Evolutionary conservation across 1,139 yeast species (phyloP).

Genomic region (Candida sanyaensis): DNA sequence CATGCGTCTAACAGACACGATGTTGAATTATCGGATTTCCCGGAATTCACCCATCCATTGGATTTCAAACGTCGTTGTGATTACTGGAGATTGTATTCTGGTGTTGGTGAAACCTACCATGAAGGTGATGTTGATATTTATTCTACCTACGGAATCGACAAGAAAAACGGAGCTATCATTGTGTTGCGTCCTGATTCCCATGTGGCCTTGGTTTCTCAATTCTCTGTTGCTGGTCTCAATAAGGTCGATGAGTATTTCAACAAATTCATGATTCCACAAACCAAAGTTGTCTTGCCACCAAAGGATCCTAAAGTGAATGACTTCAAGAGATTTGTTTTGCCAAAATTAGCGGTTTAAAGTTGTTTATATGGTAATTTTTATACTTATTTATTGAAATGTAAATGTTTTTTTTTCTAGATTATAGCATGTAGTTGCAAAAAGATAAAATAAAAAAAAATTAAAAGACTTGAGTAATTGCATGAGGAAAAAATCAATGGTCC

Average conservation of each 20-base stretch:
- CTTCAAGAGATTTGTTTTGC: slow-evolving; percentile 12
- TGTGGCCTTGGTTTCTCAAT: slow-evolving; percentile 23
- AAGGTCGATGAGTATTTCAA: slow-evolving; percentile 22
- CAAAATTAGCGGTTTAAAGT: slow-evolving; percentile 14
- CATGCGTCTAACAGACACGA: slow-evolving; percentile 21
- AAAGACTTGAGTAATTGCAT: background rate
- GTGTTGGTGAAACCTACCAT: slow-evolving; percentile 18
- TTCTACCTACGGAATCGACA: slow-evolving; percentile 25
- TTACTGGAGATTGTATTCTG: slow-evolving; percentile 30
- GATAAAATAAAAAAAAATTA: no score
- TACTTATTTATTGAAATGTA: no score
- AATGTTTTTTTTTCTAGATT: no score
- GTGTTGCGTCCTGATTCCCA: slow-evolving; percentile 36
- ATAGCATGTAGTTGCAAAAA: background rate
- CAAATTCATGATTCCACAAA: slow-evolving; percentile 21
- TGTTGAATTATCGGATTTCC: slow-evolving; percentile 28
- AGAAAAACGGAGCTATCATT: slow-evolving; percentile 22
- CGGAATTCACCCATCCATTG: slow-evolving; percentile 25
- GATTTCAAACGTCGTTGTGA: slow-evolving; percentile 29
- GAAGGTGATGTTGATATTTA: slow-evolving; percentile 15
- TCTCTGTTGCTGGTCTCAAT: slow-evolving; percentile 17
- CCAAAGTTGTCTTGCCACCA: slow-evolving; percentile 5
- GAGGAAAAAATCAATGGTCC: slow-evolving; percentile 49
- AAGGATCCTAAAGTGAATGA: slow-evolving; percentile 8
- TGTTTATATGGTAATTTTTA: no score